Conservation (phyloP, 495 filamentous ascomycete genomes). For the Penicillium tannophilum region DNA sequence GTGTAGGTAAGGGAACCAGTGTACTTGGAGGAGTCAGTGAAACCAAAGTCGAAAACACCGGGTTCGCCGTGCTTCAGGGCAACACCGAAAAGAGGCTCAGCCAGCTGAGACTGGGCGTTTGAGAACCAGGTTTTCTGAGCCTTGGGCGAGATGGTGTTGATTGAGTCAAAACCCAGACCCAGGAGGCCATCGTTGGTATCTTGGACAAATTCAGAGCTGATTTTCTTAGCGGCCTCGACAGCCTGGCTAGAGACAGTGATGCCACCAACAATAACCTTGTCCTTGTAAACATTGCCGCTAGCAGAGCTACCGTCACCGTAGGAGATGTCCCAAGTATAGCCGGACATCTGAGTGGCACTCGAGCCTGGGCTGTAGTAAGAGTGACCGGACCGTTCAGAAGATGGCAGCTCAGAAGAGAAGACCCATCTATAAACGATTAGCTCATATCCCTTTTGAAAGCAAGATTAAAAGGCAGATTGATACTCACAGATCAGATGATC, state of each 20-base stretch:
- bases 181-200: slow-evolving; percentile 69
- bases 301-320: slow-evolving; percentile 73
- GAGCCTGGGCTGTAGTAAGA: slow-evolving; percentile 55
- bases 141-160: slow-evolving; percentile 66
- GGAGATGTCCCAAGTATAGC: slow-evolving; percentile 62
- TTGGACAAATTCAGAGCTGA: slow-evolving; percentile 60
- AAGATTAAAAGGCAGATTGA: neutral
- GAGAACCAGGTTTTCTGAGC: slow-evolving; percentile 69
- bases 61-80: slow-evolving; percentile 61
- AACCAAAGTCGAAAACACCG: slow-evolving; percentile 74
- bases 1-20: slow-evolving; percentile 62
- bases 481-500: slow-evolving; percentile 70
- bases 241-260: slow-evolving; percentile 62
- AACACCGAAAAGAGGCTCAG: slow-evolving; percentile 65
- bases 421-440: slow-evolving; percentile 42
- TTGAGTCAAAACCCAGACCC: slow-evolving; percentile 68
- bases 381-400: slow-evolving; percentile 56
- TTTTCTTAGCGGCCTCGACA: slow-evolving; percentile 62
- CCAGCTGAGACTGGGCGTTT: slow-evolving; percentile 59
- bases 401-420: slow-evolving; percentile 48
- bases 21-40: slow-evolving; percentile 63
- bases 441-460: no score
- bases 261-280: slow-evolving; percentile 67
- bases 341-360: slow-evolving; percentile 47
- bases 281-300: slow-evolving; percentile 64